These are phyloP conservation scores for Spathaspora boniae DNA, from an alignment of 805 yeast species.

Conservation along the genomic window DNA sequence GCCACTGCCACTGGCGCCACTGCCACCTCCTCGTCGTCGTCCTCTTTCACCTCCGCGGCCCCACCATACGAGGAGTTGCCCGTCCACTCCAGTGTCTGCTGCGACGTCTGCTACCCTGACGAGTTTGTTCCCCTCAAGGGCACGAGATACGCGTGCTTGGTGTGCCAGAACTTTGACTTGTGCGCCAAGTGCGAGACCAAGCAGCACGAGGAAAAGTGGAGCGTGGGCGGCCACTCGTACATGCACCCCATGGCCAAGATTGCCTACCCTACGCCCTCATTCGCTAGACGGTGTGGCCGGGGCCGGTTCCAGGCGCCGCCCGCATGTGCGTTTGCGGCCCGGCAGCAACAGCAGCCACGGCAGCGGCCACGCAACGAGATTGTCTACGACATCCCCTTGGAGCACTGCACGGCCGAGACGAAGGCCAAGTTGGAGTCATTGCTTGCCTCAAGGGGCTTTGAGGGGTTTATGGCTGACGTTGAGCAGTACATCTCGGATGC, in stretches of 20 bases:
- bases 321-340: neutral
- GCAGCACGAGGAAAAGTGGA: conserved; percentile 11
- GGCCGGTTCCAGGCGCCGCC: neutral
- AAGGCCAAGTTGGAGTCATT: conserved; percentile 15
- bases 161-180: conserved; percentile 52
- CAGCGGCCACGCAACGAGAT: conserved; percentile 12
- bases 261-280: conserved; percentile 12
- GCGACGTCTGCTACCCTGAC: conserved; percentile 34
- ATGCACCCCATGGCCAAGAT: conserved; percentile 31
- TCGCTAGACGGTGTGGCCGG: too few species aligned
- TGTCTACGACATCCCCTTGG: conserved; percentile 24
- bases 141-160: conserved; percentile 46
- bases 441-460: conserved; percentile 14
- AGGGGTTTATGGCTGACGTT: conserved; percentile 16
- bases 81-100: conserved; percentile 25
- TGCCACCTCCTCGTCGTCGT: neutral
- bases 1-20: conserved; percentile 1
- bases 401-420: conserved; percentile 15
- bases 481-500: conserved; percentile 18
- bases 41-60: neutral
- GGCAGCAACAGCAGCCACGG: neutral
- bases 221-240: conserved; percentile 18
- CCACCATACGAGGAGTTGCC: neutral
- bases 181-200: conserved; percentile 37
- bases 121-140: conserved; percentile 40